These are phyloP conservation scores for Nephromyces sp. DNA, from an alignment of 169 alveolate species.

Conservation along the genomic window DNA sequence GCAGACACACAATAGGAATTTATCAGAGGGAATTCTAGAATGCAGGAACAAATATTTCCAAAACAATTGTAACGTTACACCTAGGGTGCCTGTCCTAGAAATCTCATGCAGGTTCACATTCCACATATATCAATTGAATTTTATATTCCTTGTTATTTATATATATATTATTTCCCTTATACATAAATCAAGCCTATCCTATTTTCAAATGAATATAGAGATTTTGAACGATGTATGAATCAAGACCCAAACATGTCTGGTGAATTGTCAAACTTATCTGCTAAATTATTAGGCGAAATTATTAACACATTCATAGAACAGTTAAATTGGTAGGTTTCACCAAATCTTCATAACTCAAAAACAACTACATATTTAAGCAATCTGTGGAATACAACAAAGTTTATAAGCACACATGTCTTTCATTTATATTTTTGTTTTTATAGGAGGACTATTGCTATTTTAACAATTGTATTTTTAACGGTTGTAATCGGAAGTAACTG, in stretches of 20 bases:
- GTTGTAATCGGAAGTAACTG: not conserved
- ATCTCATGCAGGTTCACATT: too few relatives aligned
- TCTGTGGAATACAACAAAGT: not conserved
- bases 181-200: too few relatives aligned
- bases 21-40: too few relatives aligned
- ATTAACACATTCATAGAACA: not conserved
- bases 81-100: too few relatives aligned
- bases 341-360: not conserved
- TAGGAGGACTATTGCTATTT: not conserved
- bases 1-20: too few relatives aligned
- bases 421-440: not conserved
- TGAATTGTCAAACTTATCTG: not conserved
- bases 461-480: not conserved
- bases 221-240: not conserved
- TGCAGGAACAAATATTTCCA: too few relatives aligned
- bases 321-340: not conserved
- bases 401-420: not conserved
- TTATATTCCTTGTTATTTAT: too few relatives aligned
- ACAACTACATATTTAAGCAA: not conserved
- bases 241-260: not conserved
- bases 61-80: too few relatives aligned
- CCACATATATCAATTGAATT: too few relatives aligned
- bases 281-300: not conserved
- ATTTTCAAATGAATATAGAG: not conserved
- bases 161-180: too few relatives aligned